A percentile compares a stretch with the other conserved stretches of the same genome.
phyloP scores from a whole-genome alignment of 768 basidiomycete species.

The Rhodocollybia butyracea region DNA sequence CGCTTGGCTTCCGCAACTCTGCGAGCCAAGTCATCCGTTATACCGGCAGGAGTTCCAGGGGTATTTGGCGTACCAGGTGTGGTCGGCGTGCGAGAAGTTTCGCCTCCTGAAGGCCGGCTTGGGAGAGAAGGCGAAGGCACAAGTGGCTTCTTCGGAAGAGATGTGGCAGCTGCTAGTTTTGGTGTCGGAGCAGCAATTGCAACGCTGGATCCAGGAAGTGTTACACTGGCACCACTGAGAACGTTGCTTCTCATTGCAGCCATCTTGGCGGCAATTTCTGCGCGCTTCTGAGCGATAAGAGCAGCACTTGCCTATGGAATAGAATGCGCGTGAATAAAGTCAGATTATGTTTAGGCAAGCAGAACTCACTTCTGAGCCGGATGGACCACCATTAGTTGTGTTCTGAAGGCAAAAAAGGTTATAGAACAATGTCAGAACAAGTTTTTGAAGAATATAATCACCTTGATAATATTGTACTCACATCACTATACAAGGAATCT shows the following conservation, averaged over 20 bases:
- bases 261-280: slow-evolving; percentile 82
- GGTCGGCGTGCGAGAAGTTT: slow-evolving; percentile 18
- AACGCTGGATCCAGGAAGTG: slow-evolving; percentile 21
- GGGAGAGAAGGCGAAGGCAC: slow-evolving; percentile 16
- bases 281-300: slow-evolving; percentile 79
- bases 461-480: slow-evolving; percentile 90
- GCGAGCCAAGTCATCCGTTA: slow-evolving; percentile 62
- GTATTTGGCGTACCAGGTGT: not conserved
- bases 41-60: slow-evolving; percentile 21
- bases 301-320: slow-evolving; percentile 40
- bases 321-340: slow-evolving; percentile 5
- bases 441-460: slow-evolving; percentile 60
- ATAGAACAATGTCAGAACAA: slow-evolving; percentile 63
- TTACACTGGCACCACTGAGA: slow-evolving; percentile 23
- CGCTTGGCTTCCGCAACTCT: slow-evolving; percentile 84
- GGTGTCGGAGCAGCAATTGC: slow-evolving; percentile 15
- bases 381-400: slow-evolving; percentile 39
- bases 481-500: slow-evolving; percentile 48
- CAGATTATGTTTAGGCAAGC: not conserved
- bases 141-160: slow-evolving; percentile 10
- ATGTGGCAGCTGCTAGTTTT: slow-evolving; percentile 28
- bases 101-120: slow-evolving; percentile 42
- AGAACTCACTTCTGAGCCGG: slow-evolving; percentile 42
- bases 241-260: slow-evolving; percentile 63
- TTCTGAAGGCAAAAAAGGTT: slow-evolving; percentile 60